Base-by-base conservation (phyloP, 768 basidiomycete species). In the Cystofilobasidium macerans region DNA sequence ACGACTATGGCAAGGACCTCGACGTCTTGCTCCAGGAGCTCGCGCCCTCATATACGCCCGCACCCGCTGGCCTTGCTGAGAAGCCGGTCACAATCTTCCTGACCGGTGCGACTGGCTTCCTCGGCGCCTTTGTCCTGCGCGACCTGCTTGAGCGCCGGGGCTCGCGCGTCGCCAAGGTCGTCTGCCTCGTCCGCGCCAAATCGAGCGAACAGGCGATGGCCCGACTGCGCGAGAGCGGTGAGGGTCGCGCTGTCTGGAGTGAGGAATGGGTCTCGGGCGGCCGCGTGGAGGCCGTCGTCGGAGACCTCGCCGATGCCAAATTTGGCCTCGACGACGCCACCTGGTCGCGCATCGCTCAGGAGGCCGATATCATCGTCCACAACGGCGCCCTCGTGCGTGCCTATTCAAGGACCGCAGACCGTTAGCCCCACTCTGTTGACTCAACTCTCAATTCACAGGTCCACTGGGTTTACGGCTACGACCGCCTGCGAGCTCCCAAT, bases 391-490 rank as follows among this genome's bases (percentile, higher is more conserved):
- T 97, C 76, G 94, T 93, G 71, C 67, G 86, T 80, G n/a, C 40
- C 42, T 43, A 9, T 18, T n/a, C 43, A 14, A 9, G 28, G 7
- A 11, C 53, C 32, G 12, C 8, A 16, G 26, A 3, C 36, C 43
- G 43, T 12, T 5, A 20, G 6, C 11, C 11, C 5, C 13, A 45
- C 20, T 57, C 30, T 33, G 26, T 11, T 33, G 22, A 33, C 4
- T 6, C 56, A 28, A 11, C 5, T n/a, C 36, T 57, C 7, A 30
- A 8, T 57, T 30, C 35, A 30, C 72, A 91, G 89, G 90, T 98
- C 18, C 95, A 99, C 73, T 99, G 95, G 95, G 89, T 99, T 3
- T 99, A 95, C 76, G 91, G 92, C 0, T 99, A 99, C 77, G 86
- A 93, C 74, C 90, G 85, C 74, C 81, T 99, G 14, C 87, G 93